These are phyloP conservation scores for Schizochytrium sp. DNA, from an alignment of 108 stramenopile genomes.

Conservation along the genomic window DNA sequence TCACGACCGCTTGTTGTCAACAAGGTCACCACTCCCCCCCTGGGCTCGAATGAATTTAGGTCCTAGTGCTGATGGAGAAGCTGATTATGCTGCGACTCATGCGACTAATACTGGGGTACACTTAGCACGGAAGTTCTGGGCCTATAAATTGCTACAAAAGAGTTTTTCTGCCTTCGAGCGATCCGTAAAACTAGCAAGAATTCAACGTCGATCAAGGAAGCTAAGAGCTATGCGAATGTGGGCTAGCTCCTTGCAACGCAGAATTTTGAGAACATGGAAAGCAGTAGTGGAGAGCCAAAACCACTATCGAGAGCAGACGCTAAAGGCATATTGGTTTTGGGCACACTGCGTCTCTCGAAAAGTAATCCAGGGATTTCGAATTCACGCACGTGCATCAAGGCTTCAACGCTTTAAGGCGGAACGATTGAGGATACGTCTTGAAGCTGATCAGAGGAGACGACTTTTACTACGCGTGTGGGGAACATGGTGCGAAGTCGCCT, in stretches of 20 bases:
- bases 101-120: too few species aligned
- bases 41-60: too few species aligned
- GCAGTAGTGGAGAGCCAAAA: background rate
- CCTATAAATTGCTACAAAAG: background rate
- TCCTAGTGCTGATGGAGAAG: too few species aligned
- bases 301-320: background rate
- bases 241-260: background rate
- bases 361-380: background rate
- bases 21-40: too few species aligned
- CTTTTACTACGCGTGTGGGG: background rate
- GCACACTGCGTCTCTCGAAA: background rate
- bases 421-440: background rate
- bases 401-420: conserved; percentile 35
- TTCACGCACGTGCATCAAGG: background rate
- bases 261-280: background rate
- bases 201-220: background rate
- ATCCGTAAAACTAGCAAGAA: background rate
- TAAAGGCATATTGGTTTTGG: background rate
- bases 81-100: too few species aligned
- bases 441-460: background rate
- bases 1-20: too few species aligned
- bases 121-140: too few species aligned
- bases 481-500: background rate
- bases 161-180: background rate
- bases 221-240: background rate